Evolutionary conservation across 768 basidiomycete genomes (phyloP).

Genomic region (Ramaria rubella): DNA sequence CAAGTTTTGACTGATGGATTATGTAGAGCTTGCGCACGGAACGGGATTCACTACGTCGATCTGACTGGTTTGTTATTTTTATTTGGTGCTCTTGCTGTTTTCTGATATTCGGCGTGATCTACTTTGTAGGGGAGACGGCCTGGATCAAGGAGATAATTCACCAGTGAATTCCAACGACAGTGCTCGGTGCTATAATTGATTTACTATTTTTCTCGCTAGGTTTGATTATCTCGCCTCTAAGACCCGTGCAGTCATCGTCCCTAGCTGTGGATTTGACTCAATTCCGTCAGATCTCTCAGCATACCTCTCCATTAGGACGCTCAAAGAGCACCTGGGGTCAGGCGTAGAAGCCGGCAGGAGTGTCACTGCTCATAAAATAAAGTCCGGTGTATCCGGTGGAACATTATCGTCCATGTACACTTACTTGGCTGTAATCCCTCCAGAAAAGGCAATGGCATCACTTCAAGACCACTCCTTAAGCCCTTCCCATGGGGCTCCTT

Average conservation of each 20-base stretch:
- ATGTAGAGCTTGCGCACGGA: conserved; percentile 58
- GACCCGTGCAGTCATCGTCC: conserved; percentile 69
- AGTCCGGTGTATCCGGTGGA: conserved; percentile 57
- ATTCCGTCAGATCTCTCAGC: conserved; percentile 67
- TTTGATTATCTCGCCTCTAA: conserved; percentile 67
- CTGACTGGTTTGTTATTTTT: conserved; percentile 38
- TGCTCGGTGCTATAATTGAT: not conserved
- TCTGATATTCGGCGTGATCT: not conserved
- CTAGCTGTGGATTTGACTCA: conserved; percentile 73
- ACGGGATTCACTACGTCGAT: conserved; percentile 83
- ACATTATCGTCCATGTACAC: conserved; percentile 41
- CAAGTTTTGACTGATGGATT: not conserved
- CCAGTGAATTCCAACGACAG: conserved; percentile 31
- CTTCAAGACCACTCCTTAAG: conserved; percentile 35
- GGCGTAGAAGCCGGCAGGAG: conserved; percentile 45
- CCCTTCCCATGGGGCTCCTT: conserved; percentile 30
- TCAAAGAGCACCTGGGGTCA: conserved; percentile 41
- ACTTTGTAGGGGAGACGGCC: conserved; percentile 43
- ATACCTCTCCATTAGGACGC: conserved; percentile 61
- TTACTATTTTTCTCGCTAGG: conserved; percentile 30
- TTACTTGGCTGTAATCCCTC: conserved; percentile 24
- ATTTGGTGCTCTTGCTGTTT: not conserved
- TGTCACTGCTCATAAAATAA: conserved; percentile 42
- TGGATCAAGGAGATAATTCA: conserved; percentile 62
- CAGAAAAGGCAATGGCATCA: conserved; percentile 24